phyloP scores from a whole-genome alignment of 169 alveolate genomes.

The Babesia bigemina region DNA sequence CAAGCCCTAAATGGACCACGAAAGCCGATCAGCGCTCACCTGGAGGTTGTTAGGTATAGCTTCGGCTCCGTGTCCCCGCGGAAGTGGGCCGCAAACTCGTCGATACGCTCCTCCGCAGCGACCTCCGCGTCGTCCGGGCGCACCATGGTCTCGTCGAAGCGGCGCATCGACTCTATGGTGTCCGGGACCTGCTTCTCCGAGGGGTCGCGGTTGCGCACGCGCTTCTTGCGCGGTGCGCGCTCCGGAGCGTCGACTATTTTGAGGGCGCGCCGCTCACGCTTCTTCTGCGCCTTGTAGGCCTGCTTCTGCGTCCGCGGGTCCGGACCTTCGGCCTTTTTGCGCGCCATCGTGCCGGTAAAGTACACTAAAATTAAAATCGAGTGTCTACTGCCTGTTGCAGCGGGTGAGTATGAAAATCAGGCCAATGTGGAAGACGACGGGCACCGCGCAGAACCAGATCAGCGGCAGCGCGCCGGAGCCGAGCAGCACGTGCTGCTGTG shows the following conservation, averaged over 20 bases:
- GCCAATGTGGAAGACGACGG: conserved; percentile 29
- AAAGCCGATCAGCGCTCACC: conserved; percentile 11
- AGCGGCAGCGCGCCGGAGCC: conserved; percentile 47
- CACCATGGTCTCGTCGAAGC: conserved; percentile 62
- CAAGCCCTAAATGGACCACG: background rate
- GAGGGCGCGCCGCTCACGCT: conserved; percentile 61
- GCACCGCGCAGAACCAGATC: conserved; percentile 41
- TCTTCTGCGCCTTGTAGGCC: conserved; percentile 49
- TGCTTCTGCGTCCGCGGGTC: conserved; percentile 32
- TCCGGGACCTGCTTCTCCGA: conserved; percentile 51
- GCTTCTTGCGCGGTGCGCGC: conserved; percentile 10
- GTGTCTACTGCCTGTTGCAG: background rate
- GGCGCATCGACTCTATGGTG: conserved; percentile 68
- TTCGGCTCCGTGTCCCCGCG: conserved; percentile 57
- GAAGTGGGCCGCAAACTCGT: conserved; percentile 64
- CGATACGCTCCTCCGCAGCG: conserved; percentile 60
- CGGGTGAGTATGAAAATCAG: conserved; percentile 21
- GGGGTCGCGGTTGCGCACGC: conserved; percentile 38
- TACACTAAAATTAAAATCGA: background rate
- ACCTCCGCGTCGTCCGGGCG: conserved; percentile 50
- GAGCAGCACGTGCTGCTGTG: conserved; percentile 59
- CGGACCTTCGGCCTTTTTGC: background rate
- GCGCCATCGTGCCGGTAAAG: conserved; percentile 8
- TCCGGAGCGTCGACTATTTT: conserved; percentile 30
- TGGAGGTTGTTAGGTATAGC: conserved; percentile 46